phyloP scores from a whole-genome alignment of 2,329 filamentous ascomycete species.

The Fusarium sublunatum region DNA sequence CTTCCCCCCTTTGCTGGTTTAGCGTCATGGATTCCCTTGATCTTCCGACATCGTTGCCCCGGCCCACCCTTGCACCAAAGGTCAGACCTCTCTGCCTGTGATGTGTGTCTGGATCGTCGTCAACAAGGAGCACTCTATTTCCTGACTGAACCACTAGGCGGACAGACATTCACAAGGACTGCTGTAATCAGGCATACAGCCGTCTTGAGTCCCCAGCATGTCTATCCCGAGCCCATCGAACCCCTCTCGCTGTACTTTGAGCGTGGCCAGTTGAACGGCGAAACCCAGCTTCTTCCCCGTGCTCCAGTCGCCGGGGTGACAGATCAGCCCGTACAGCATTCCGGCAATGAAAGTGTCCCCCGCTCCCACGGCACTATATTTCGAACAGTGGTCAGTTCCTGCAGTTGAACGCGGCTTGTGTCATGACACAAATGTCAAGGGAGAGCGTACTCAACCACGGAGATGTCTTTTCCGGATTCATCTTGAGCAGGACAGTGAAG shows the following conservation, averaged over 20 bases:
- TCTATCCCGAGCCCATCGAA: slow-evolving; percentile 64
- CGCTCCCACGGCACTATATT: slow-evolving; percentile 73
- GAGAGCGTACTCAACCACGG: slow-evolving; percentile 69
- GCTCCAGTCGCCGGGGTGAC: slow-evolving; percentile 61
- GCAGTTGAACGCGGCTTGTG: slow-evolving; percentile 23
- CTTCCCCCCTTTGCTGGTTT: slow-evolving; percentile 17
- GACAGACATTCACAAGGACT: slow-evolving; percentile 17
- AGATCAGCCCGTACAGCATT: slow-evolving; percentile 71
- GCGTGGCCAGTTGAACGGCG: slow-evolving; percentile 73
- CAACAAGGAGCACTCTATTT: slow-evolving; percentile 29
- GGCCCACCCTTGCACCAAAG: slow-evolving; percentile 37
- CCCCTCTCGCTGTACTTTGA: slow-evolving; percentile 75
- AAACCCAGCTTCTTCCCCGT: slow-evolving; percentile 64
- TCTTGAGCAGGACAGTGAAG: slow-evolving; percentile 56
- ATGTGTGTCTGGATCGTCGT: slow-evolving; percentile 37
- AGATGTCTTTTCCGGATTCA: slow-evolving; percentile 52
- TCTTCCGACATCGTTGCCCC: slow-evolving; percentile 11
- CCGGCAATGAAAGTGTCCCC: slow-evolving; percentile 82
- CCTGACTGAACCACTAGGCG: slow-evolving; percentile 27
- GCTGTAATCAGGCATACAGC: slow-evolving; percentile 20
- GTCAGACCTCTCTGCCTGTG: slow-evolving; percentile 20
- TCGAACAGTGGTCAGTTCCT: slow-evolving; percentile 40
- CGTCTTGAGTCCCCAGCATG: slow-evolving; percentile 37
- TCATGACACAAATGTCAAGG: slow-evolving; percentile 3
- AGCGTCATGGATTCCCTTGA: slow-evolving; percentile 24